These are phyloP conservation scores for Rehmannia glutinosa DNA, from an alignment of 257 asterid genomes.

Conservation along the genomic window DNA sequence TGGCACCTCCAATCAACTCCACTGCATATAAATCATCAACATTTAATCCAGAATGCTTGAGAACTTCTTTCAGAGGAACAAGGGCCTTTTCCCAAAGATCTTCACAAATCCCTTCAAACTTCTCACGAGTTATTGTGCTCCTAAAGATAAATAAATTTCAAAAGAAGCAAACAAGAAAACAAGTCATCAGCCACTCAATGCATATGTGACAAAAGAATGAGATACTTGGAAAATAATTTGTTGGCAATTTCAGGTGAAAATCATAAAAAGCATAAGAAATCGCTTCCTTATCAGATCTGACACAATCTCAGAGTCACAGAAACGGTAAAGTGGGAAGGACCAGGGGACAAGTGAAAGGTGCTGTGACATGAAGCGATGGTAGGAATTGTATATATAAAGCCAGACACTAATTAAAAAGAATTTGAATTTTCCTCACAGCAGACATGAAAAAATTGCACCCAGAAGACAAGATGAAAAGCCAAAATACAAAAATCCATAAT, in stretches of 20 bases:
- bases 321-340: neutral
- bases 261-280: neutral
- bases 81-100: constrained; percentile 94
- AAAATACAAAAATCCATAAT: constrained; percentile 1
- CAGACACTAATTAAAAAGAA: neutral
- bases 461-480: neutral
- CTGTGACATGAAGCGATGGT: neutral
- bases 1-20: constrained; percentile 99
- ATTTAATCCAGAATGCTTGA: constrained; percentile 68
- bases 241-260: neutral
- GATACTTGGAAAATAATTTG: neutral
- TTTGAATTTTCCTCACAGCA: neutral
- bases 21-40: constrained; percentile 80
- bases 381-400: neutral
- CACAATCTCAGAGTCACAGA: neutral
- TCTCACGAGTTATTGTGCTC: constrained; percentile 96
- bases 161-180: neutral
- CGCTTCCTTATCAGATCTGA: neutral
- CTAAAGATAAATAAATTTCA: constrained; percentile 30
- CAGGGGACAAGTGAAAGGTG: neutral
- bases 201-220: neutral
- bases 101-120: constrained; percentile 89
- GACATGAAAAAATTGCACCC: neutral
- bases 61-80: constrained; percentile 72
- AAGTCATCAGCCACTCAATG: neutral